Evolutionary conservation across 2,329 filamentous ascomycete genomes (phyloP), one percentile per base, ranked within the genome.

Genomic region (Corinectria fuckeliana): DNA sequence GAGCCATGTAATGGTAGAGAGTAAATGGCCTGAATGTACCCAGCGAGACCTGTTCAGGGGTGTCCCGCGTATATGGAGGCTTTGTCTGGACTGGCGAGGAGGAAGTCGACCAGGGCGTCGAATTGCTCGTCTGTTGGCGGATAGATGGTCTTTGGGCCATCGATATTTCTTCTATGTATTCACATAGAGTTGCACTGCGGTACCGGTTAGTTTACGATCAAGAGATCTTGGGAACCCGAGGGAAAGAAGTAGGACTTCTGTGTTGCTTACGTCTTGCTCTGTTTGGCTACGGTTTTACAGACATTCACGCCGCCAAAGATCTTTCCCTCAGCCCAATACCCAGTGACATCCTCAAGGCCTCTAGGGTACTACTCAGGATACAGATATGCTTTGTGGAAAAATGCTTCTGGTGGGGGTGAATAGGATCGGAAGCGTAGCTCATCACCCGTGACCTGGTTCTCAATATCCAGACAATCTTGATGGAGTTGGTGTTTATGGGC

Each of bases 281-380:
- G 51, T 58, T 26, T 66, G 44, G 10, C 66, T 65, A 20, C 73
- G 56, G 47, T 74, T n/a, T n/a, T 68, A 55, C 74, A 74, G 1
- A 73, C 38, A 6, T 69, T 56, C 3, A 75, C 72, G 6, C 71
- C 72, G 10, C 70, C 71, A 28, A 74, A 60, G 48, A 74, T 69
- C 26, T 68, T 61, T 9, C 58, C 58, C 53, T 74, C 71, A 8
- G 69, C 71, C 72, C 68, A 74, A 50, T 72, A 74, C 9, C 66
- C 72, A 13, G 64, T 66, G 14, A 67, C 38, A 55, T 69, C 65
- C 14, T 65, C 61, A 28, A 64, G 11, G 8, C 66, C 65, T 41
- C 60, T 50, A 6, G 67, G 64, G 42, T 75, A 77, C 25, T 72
- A 70, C 7, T 73, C 62, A 14, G 20, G 38, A 63, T 55, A 39